Evolutionary conservation across 23 red algal genomes (phyloP).

Genomic region (Gracilariopsis chorda): DNA sequence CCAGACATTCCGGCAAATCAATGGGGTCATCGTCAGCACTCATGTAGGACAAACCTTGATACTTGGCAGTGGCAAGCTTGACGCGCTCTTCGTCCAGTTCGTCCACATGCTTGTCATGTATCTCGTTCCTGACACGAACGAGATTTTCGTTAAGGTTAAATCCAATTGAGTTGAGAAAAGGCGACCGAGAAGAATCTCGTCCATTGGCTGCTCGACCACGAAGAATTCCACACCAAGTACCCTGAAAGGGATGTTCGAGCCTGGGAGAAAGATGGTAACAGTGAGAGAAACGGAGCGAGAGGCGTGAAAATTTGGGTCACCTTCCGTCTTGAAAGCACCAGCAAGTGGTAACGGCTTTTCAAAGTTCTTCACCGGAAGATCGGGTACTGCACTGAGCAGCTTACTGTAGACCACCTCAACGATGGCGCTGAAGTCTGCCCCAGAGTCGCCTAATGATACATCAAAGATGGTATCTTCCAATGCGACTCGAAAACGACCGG

Average conservation of each 20-base stretch:
- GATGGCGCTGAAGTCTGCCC: conserved; percentile 9
- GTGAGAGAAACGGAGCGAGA: background rate
- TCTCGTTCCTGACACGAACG: background rate
- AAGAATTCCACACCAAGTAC: background rate
- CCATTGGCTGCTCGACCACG: conserved; percentile 9
- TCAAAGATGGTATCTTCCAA: background rate
- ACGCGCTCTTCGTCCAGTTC: background rate
- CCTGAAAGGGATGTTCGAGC: background rate
- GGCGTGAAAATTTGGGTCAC: background rate
- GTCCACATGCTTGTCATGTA: background rate
- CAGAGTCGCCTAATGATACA: background rate
- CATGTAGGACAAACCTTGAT: background rate
- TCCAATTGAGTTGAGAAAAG: conserved; percentile 30
- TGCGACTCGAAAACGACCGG: background rate
- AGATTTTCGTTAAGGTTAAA: conserved; percentile 16
- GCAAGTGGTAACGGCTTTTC: background rate
- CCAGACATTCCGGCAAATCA: background rate
- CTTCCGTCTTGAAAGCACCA: background rate
- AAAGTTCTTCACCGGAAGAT: background rate
- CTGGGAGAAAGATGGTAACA: conserved; percentile 13
- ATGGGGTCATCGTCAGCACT: background rate
- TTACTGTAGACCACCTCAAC: no score
- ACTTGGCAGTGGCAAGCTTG: background rate
- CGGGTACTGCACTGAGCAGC: background rate
- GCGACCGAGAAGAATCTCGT: background rate